Evolutionary conservation across 2,329 filamentous ascomycete species (phyloP).

Genomic region (Ilyonectria destructans): DNA sequence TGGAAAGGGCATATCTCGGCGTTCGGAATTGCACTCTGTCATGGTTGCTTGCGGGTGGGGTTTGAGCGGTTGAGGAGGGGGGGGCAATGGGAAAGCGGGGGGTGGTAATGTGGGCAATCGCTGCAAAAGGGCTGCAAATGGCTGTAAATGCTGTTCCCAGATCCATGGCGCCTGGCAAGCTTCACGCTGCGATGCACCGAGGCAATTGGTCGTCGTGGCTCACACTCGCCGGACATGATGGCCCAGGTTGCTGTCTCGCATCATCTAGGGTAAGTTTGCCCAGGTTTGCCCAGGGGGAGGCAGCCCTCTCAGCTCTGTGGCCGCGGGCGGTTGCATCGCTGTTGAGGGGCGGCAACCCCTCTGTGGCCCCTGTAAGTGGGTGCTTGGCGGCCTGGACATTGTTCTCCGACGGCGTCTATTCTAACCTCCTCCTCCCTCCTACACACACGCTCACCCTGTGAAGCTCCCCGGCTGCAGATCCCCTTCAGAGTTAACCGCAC

Average conservation of each 20-base stretch:
- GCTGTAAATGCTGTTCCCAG: neutral
- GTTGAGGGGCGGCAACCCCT: neutral
- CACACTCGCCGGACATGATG: no score
- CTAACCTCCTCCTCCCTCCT: neutral
- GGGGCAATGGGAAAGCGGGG: neutral
- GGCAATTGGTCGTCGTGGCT: no score
- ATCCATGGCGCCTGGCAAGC: neutral
- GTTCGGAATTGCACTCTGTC: slow-evolving; percentile 44
- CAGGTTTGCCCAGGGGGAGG: no score
- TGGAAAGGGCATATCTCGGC: slow-evolving; percentile 50
- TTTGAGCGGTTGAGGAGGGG: neutral
- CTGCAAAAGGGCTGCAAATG: neutral
- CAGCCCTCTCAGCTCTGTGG: no score
- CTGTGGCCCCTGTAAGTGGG: neutral
- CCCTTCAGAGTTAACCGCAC: no score
- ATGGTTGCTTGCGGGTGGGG: neutral
- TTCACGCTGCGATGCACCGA: neutral
- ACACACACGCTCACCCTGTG: no score
- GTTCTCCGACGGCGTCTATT: neutral
- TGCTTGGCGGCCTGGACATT: neutral
- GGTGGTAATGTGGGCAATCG: neutral
- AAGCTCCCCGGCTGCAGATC: no score
- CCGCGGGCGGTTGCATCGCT: neutral
- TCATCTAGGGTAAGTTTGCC: no score
- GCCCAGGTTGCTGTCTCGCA: no score